Percentiles rank a stretch among this genome's conserved stretches.
These are phyloP conservation scores for Rhodosporidiobolus sp. DNA, from an alignment of 768 basidiomycete species.

Conservation along the genomic window DNA sequence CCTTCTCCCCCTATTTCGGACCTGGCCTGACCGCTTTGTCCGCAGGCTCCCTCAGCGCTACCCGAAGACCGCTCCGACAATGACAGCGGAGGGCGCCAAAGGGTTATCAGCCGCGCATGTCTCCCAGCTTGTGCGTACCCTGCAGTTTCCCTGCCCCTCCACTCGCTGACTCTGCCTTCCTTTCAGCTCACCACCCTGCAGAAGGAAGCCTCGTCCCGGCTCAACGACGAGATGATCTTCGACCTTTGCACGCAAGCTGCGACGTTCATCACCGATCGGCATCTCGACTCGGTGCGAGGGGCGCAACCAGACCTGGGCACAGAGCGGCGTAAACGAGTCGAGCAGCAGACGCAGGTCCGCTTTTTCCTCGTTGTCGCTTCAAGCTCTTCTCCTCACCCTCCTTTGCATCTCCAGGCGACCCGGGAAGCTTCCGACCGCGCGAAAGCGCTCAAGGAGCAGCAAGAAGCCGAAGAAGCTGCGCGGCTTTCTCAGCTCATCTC, in stretches of 20 bases:
- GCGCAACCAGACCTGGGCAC: constrained; percentile 27
- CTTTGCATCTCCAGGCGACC: not conserved
- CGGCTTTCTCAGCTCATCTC: constrained; percentile 37
- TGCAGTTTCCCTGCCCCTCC: not conserved
- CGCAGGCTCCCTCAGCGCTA: constrained; percentile 32
- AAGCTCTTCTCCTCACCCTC: not conserved
- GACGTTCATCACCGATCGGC: constrained; percentile 36
- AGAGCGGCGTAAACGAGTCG: constrained; percentile 18
- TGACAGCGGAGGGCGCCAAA: constrained; percentile 19
- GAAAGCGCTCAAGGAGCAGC: constrained; percentile 2
- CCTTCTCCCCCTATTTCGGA: no score
- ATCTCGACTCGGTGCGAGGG: constrained; percentile 28
- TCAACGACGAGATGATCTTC: constrained; percentile 37
- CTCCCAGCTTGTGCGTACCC: constrained; percentile 15
- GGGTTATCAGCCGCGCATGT: constrained; percentile 27
- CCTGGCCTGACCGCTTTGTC: not conserved
- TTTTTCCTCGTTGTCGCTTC: no score
- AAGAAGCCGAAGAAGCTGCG: constrained; percentile 31
- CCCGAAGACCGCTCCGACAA: constrained; percentile 28
- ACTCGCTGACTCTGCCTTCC: not conserved
- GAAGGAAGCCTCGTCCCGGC: not conserved
- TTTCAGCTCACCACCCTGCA: constrained; percentile 13
- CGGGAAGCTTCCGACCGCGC: constrained; percentile 13
- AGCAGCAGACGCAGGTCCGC: constrained; percentile 33
- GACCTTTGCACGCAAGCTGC: constrained; percentile 34